Base-by-base conservation (phyloP, 176 grass and related monocot species). In the Musa troglodytarum region DNA sequence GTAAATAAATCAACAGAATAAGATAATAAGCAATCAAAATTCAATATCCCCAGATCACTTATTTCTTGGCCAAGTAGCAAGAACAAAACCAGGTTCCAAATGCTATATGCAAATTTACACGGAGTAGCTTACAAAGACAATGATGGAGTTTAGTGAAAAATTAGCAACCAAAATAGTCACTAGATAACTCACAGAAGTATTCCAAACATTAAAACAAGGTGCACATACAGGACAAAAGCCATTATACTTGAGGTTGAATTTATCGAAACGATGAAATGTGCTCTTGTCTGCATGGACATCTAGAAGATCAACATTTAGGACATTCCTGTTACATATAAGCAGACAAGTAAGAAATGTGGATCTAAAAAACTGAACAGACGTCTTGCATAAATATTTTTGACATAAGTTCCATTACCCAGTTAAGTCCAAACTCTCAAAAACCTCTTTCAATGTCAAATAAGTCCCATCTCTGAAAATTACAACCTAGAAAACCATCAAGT, bases 201-300 rank as follows among this genome's bases (percentile, higher is more conserved):
- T 24, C 4, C 63, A 28, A 65, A 28, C 13, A 12, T 28, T 65
- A 1, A 65, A 26, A 43, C 34, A 4, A 26, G 24, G 16, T 61
- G 57, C 29, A 65, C 11, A 65, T 11, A 65, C 63, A 65, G 24
- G 63, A 12, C 20, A 1, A 25, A 65, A 65, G 22, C 10, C 3
- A 65, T 96, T 96, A 78, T 96, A 96, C 77, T 96, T 96, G 67
- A 92, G 81, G 84, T 96, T 96, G 69, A 96, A 96, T 74, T 96
- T 96, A 85, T 96, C 92, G 73, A 96, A 96, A 22, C 92, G 92
- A 77, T 96, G 92, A 89, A 96, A 96, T 77, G 92, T 96, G 59
- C 89, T 96, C 78, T 96, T 96, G 81, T 96, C 92, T 49, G 92
- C 92, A 86, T 96, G 92, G 53, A 96, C 92, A 28, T 96, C 92